Conservation (phyloP, 176 grass and related monocot species). For the Carex cristatella region DNA sequence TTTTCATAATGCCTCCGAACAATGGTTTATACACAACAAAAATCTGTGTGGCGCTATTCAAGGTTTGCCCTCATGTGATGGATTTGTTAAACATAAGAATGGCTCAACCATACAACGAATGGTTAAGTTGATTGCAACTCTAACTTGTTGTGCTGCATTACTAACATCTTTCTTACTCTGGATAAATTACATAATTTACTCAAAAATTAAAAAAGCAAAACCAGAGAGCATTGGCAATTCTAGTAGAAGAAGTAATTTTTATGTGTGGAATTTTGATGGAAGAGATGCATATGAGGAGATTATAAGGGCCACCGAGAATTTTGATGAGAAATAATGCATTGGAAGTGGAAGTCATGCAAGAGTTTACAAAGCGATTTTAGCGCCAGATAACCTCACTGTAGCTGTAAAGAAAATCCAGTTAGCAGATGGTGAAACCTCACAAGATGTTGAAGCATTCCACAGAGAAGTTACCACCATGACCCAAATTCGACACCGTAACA, state of each 20-base stretch:
- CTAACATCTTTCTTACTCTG: no score
- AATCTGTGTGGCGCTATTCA: neutral
- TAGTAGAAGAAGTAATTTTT: neutral
- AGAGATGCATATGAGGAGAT: constrained; percentile 13
- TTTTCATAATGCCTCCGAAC: neutral
- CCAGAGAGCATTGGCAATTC: neutral
- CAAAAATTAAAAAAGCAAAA: neutral
- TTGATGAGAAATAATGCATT: constrained; percentile 12
- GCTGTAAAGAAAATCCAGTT: constrained; percentile 22
- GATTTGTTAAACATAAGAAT: neutral
- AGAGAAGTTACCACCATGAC: constrained; percentile 13
- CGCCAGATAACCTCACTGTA: neutral
- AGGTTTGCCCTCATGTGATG: neutral
- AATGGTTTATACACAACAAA: constrained; percentile 9
- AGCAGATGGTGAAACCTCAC: neutral
- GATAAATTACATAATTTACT: neutral
- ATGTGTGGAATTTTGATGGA: constrained; percentile 21
- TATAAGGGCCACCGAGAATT: constrained; percentile 9
- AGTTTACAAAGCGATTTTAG: constrained; percentile 17
- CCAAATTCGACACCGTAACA: constrained; percentile 18
- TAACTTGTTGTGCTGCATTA: neutral
- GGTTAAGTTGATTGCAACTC: neutral
- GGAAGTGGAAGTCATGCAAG: neutral
- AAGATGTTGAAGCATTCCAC: neutral
- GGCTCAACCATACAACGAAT: neutral